These are phyloP conservation scores for Termitomyces bulborhizus DNA, from an alignment of 768 basidiomycete genomes.

Conservation along the genomic window DNA sequence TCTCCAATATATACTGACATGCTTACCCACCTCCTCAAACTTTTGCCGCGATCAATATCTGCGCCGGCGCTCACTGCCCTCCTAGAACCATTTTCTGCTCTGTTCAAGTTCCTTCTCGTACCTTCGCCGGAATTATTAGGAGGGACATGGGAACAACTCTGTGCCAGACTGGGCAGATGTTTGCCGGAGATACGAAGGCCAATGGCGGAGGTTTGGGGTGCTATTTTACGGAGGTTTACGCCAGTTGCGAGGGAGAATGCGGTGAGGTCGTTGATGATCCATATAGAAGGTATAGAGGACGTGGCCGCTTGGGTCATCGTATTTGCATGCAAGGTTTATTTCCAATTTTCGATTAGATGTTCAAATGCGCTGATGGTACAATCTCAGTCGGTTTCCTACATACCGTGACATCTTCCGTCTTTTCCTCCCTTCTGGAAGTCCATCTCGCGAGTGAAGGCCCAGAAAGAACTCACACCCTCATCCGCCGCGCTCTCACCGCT, in stretches of 20 bases:
- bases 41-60: constrained; percentile 55
- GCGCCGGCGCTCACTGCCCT: constrained; percentile 55
- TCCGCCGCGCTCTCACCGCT: constrained; percentile 73
- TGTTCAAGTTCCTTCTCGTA: constrained; percentile 72
- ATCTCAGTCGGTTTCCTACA: constrained; percentile 78
- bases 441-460: constrained; percentile 38
- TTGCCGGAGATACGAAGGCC: constrained; percentile 68
- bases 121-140: constrained; percentile 54
- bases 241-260: constrained; percentile 48
- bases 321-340: constrained; percentile 70
- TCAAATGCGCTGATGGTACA: constrained; percentile 1
- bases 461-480: constrained; percentile 42
- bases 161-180: constrained; percentile 48
- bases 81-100: constrained; percentile 57
- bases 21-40: constrained; percentile 46
- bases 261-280: constrained; percentile 46
- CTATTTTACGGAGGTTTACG: constrained; percentile 68
- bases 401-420: constrained; percentile 60
- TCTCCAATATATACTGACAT: constrained; percentile 54
- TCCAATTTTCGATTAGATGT: constrained; percentile 5
- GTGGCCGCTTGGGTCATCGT: constrained; percentile 70
- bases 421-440: constrained; percentile 49
- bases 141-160: constrained; percentile 55
- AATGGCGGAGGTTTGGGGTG: constrained; percentile 85
- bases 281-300: constrained; percentile 48